Evolutionary conservation across 495 filamentous ascomycete genomes (phyloP).

Genomic region (Penicillium atrosanguineum): DNA sequence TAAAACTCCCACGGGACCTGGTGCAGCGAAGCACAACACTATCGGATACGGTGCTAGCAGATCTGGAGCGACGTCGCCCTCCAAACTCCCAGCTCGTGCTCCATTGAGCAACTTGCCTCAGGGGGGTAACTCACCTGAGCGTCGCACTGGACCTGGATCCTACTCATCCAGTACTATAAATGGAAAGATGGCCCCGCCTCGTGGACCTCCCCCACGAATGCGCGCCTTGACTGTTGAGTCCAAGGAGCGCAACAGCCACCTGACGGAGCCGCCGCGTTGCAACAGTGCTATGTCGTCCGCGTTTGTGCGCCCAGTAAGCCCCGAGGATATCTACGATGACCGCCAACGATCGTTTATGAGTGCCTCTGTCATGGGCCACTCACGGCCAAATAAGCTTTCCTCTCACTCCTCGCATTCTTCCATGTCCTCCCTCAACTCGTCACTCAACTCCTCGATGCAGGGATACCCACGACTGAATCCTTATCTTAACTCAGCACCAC

Average conservation of each 20-base stretch:
- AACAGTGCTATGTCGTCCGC: conserved; percentile 63
- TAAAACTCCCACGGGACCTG: conserved; percentile 65
- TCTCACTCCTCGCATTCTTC: conserved; percentile 44
- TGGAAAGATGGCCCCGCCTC: conserved; percentile 58
- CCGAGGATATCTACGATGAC: conserved; percentile 86
- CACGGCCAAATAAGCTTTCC: conserved; percentile 24
- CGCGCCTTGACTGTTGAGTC: conserved; percentile 70
- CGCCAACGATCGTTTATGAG: conserved; percentile 51
- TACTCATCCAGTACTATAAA: conserved; percentile 53
- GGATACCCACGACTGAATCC: conserved; percentile 39
- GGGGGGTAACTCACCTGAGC: conserved; percentile 80
- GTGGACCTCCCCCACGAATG: conserved; percentile 87
- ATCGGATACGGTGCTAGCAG: conserved; percentile 42
- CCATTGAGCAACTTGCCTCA: conserved; percentile 78
- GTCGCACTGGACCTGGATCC: conserved; percentile 50
- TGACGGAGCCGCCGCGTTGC: conserved; percentile 59
- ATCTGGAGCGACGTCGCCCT: conserved; percentile 57
- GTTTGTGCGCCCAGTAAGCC: conserved; percentile 71
- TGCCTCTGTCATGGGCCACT: conserved; percentile 41
- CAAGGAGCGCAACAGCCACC: conserved; percentile 57
- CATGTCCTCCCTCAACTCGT: conserved; percentile 38
- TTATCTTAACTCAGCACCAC: conserved; percentile 44
- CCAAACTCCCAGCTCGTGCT: conserved; percentile 77
- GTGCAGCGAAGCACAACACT: conserved; percentile 55
- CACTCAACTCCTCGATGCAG: conserved; percentile 36